A percentile compares a stretch with the other conserved stretches of the same genome.
Evolutionary conservation across 768 basidiomycete genomes (phyloP).

Genomic region (Hemileccinum impolitum): DNA sequence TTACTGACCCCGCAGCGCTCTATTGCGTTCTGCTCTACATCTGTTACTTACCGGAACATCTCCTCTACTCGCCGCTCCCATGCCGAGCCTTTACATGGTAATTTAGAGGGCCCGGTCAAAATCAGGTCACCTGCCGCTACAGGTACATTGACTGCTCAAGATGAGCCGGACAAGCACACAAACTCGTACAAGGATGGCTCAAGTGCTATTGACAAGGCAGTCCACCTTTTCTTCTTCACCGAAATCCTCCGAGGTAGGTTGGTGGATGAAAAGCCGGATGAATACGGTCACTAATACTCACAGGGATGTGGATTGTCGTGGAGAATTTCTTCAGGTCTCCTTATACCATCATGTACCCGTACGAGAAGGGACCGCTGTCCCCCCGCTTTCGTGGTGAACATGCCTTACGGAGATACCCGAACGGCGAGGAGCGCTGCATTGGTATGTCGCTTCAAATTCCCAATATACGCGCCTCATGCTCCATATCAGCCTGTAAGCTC

Average conservation of each 20-base stretch:
- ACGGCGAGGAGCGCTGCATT: conserved; percentile 97
- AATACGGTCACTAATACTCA: conserved; percentile 8
- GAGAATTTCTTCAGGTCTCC: conserved; percentile 92
- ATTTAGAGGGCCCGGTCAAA: conserved; percentile 22
- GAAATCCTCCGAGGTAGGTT: conserved; percentile 92
- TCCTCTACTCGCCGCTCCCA: conserved; percentile 22
- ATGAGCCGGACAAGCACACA: conserved; percentile 49
- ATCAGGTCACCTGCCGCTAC: conserved; percentile 35
- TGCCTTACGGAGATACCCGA: conserved; percentile 93
- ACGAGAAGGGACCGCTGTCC: conserved; percentile 96
- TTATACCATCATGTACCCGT: conserved; percentile 98
- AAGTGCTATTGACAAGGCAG: conserved; percentile 93
- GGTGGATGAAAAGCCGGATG: background rate
- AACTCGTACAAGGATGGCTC: conserved; percentile 78
- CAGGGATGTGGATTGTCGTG: conserved; percentile 97
- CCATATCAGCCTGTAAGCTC: conserved; percentile 83
- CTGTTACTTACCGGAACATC: conserved; percentile 44
- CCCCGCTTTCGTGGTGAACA: conserved; percentile 99
- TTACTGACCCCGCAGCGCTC: conserved; percentile 28
- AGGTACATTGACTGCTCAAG: conserved; percentile 32
- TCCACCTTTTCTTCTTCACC: conserved; percentile 96
- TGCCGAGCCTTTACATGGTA: conserved; percentile 19
- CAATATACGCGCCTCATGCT: conserved; percentile 5
- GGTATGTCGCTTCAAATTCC: conserved; percentile 50
- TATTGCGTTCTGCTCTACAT: conserved; percentile 31